Evolutionary conservation across 805 yeast genomes (phyloP).

Genomic region (Candida berthetii): DNA sequence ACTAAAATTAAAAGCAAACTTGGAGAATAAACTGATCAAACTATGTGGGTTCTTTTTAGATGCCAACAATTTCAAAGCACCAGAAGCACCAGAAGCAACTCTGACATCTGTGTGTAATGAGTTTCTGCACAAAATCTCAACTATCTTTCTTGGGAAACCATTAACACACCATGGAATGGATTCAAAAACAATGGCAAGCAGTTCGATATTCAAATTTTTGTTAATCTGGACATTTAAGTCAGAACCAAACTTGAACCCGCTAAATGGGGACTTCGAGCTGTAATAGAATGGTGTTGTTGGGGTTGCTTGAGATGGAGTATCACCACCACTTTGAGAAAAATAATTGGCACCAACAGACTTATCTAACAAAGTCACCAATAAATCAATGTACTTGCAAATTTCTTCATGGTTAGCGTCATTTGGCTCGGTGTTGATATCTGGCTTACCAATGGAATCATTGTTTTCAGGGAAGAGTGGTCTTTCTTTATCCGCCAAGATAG

Average conservation of each 20-base stretch:
- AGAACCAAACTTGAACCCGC: constrained; percentile 34
- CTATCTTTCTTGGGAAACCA: constrained; percentile 53
- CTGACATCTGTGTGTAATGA: constrained; percentile 58
- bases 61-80: constrained; percentile 61
- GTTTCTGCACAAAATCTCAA: constrained; percentile 75
- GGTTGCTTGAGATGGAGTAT: constrained; percentile 26
- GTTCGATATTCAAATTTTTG: constrained; percentile 40
- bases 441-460: constrained; percentile 24
- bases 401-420: constrained; percentile 56
- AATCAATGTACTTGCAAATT: constrained; percentile 51
- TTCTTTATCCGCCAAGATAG: constrained; percentile 61
- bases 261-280: constrained; percentile 25
- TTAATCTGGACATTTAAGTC: constrained; percentile 29
- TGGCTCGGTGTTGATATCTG: constrained; percentile 23
- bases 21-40: constrained; percentile 69
- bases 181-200: constrained; percentile 66
- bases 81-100: constrained; percentile 59
- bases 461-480: constrained; percentile 71
- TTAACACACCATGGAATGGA: constrained; percentile 67
- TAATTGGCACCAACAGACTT: constrained; percentile 43
- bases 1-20: constrained; percentile 72
- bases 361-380: constrained; percentile 55
- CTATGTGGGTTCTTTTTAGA: constrained; percentile 62
- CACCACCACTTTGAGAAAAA: constrained; percentile 27
- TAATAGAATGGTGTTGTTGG: constrained; percentile 28